Conservation (phyloP, 1,284 basidiomycete genomes). For the Gomphus sp. region DNA sequence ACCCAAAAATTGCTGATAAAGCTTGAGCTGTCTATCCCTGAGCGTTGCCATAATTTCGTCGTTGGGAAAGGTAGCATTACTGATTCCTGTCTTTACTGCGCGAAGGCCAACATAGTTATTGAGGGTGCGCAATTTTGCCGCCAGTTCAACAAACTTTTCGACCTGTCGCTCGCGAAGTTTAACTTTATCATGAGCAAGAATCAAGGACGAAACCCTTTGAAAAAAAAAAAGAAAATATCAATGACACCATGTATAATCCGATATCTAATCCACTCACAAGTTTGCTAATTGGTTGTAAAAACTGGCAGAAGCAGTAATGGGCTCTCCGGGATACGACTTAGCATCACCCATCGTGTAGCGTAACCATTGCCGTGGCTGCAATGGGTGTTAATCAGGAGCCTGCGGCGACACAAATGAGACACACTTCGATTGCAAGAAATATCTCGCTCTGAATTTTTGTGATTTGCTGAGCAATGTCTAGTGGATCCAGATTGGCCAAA, state of each 20-base stretch:
- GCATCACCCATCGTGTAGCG: constrained; percentile 60
- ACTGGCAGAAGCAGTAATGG: constrained; percentile 58
- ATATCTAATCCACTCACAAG: constrained; percentile 39
- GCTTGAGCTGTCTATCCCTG: constrained; percentile 48
- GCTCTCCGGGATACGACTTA: constrained; percentile 50
- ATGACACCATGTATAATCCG: neutral
- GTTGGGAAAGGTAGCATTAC: constrained; percentile 58
- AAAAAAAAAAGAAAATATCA: neutral
- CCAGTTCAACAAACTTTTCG: constrained; percentile 70
- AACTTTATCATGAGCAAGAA: constrained; percentile 67
- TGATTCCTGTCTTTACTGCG: constrained; percentile 77
- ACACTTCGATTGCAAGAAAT: constrained; percentile 63
- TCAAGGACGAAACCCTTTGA: constrained; percentile 65
- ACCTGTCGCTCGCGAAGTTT: constrained; percentile 59
- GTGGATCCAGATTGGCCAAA: constrained; percentile 44
- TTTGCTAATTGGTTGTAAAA: constrained; percentile 69
- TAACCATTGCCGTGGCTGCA: constrained; percentile 72
- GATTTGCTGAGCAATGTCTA: constrained; percentile 69
- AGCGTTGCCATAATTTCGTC: constrained; percentile 65
- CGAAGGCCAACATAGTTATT: constrained; percentile 78
- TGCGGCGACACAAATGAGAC: neutral
- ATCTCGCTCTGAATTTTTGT: constrained; percentile 53
- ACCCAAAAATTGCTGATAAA: constrained; percentile 62
- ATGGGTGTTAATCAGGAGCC: constrained; percentile 9
- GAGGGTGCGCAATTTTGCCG: constrained; percentile 51